Evolutionary conservation across 2,329 filamentous ascomycete genomes (phyloP).

Genomic region (Aspergillus quadricinctus): DNA sequence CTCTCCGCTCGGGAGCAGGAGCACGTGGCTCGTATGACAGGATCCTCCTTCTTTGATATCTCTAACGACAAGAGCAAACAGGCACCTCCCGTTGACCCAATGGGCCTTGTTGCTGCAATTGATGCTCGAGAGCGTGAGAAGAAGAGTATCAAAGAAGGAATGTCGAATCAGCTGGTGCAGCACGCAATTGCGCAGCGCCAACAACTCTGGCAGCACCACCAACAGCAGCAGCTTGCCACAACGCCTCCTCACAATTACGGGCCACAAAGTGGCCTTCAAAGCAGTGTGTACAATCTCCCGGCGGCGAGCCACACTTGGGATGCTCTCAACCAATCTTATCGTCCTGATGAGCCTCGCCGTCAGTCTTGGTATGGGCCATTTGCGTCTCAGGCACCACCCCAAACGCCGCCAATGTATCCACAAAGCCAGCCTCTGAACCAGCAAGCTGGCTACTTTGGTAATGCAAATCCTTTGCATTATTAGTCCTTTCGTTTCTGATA

Average conservation of each 20-base stretch:
- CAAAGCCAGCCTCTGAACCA: constrained; percentile 25
- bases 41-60: constrained; percentile 69
- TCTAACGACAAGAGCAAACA: constrained; percentile 51
- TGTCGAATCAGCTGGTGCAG: constrained; percentile 67
- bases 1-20: constrained; percentile 87
- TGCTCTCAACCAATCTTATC: constrained; percentile 28
- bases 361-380: constrained; percentile 32
- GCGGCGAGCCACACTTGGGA: constrained; percentile 35
- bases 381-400: constrained; percentile 19
- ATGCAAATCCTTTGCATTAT: constrained; percentile 20
- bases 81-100: constrained; percentile 46
- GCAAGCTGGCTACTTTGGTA: constrained; percentile 21
- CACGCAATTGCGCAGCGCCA: constrained; percentile 68
- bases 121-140: constrained; percentile 75
- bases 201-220: constrained; percentile 47
- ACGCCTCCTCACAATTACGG: constrained; percentile 11
- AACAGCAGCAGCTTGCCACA: constrained; percentile 32
- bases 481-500: constrained; percentile 1
- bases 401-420: constrained; percentile 22
- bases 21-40: constrained; percentile 77
- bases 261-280: constrained; percentile 10
- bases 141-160: constrained; percentile 63
- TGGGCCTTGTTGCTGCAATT: constrained; percentile 72
- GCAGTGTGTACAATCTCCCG: constrained; percentile 32
- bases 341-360: constrained; percentile 29